A percentile compares a stretch with the other conserved stretches of the same genome.
phyloP scores from a whole-genome alignment of 495 filamentous ascomycete species.

The Aspergillus cristatus region DNA sequence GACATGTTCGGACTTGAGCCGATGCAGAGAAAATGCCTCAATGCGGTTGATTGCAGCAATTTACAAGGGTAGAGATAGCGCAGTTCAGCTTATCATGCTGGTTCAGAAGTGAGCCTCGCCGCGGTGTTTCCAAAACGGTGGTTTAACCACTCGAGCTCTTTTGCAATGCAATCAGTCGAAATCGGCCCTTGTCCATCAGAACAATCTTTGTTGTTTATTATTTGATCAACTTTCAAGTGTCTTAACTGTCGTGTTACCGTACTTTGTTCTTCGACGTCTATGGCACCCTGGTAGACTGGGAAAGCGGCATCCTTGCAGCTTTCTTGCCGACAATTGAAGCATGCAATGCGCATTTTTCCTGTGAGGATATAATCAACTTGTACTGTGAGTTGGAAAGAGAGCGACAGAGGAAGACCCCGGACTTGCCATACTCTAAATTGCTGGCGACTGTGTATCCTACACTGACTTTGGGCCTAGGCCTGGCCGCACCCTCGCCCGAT shows the following conservation, averaged over 20 bases:
- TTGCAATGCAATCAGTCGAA: too few species aligned
- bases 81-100: too few species aligned
- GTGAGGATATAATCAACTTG: conserved; percentile 25
- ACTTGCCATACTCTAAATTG: conserved; percentile 47
- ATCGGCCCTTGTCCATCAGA: too few species aligned
- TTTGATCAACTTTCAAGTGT: too few species aligned
- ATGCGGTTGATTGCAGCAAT: too few species aligned
- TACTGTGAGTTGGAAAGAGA: conserved; percentile 34
- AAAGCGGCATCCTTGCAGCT: conserved; percentile 34
- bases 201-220: too few species aligned
- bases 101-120: too few species aligned
- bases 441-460: conserved; percentile 40
- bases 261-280: conserved; percentile 72
- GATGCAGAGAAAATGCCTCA: too few species aligned
- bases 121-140: too few species aligned
- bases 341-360: conserved; percentile 32
- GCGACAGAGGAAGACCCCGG: conserved; percentile 41
- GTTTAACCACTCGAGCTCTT: too few species aligned
- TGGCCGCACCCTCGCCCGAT: conserved; percentile 20
- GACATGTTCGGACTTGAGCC: too few species aligned
- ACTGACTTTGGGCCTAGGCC: conserved; percentile 33
- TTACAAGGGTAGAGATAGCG: too few species aligned
- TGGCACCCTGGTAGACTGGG: conserved; percentile 76
- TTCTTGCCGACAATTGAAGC: conserved; percentile 34
- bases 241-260: conserved; percentile 34